These are phyloP conservation scores for Bremia lactucae DNA, from an alignment of 352 stramenopile species.

Conservation along the genomic window DNA sequence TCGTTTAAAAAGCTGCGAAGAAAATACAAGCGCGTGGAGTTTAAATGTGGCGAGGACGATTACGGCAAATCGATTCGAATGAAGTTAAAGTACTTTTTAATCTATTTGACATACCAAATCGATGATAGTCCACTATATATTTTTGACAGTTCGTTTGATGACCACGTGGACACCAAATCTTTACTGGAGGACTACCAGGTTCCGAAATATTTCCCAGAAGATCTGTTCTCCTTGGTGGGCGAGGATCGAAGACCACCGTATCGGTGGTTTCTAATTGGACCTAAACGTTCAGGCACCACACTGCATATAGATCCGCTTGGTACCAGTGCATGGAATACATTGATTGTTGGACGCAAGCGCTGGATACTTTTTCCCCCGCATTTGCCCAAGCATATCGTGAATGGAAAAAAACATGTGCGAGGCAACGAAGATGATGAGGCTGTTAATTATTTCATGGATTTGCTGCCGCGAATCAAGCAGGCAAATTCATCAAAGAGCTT, in stretches of 20 bases:
- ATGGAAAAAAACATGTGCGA: conserved; percentile 80
- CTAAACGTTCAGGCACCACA: conserved; percentile 86
- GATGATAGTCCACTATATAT: conserved; percentile 93
- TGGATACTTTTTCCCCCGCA: conserved; percentile 96
- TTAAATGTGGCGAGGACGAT: conserved; percentile 80
- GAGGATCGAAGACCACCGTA: conserved; percentile 87
- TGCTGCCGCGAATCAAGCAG: conserved; percentile 85
- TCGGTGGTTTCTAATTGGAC: conserved; percentile 93
- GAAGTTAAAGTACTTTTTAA: conserved; percentile 77
- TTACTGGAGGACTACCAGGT: conserved; percentile 70
- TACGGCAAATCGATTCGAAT: conserved; percentile 65
- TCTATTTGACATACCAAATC: conserved; percentile 60
- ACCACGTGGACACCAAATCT: conserved; percentile 66
- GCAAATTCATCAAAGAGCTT: conserved; percentile 42
- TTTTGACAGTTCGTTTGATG: conserved; percentile 94
- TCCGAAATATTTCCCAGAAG: conserved; percentile 69
- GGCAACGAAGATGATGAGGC: conserved; percentile 87
- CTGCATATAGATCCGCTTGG: conserved; percentile 93
- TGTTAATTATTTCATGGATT: conserved; percentile 88
- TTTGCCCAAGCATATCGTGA: conserved; percentile 53
- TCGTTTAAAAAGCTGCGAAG: conserved; percentile 62
- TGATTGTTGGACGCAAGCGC: conserved; percentile 89
- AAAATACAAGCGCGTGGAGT: conserved; percentile 62
- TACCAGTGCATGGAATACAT: conserved; percentile 95
- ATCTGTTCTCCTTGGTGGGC: conserved; percentile 77